Evolutionary conservation across 768 basidiomycete species (phyloP), one percentile per base, ranked within the genome.

Genomic region (Epithele typhae): DNA sequence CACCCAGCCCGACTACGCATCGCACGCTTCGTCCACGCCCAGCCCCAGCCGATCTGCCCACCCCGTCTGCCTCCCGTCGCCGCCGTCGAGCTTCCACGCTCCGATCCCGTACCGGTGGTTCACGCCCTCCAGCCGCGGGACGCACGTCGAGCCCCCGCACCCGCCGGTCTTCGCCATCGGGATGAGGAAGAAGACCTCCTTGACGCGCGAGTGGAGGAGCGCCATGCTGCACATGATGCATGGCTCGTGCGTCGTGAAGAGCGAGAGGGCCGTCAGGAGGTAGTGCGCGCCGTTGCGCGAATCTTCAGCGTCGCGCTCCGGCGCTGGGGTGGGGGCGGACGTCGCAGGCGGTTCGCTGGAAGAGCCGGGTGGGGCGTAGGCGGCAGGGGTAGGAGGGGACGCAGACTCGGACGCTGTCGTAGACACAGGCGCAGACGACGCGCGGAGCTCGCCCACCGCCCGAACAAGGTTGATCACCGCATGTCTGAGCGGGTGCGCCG

Each of bases 171-270:
- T 68, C 0, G 73, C 67, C 81, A 88, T 89, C 1, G 85, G 78
- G 21, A 78, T 60, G 25, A 97, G 61, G 59, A 84, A 82, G 60
- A 90, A 76, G 5, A 98, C 77, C 50, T 92, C 83, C 57, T 87
- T 85, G 46, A 97, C 91, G n/a, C 96, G 80, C 1, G 90, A 93
- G 65, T 99, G 96, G 5, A 96, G 69, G 18, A 98, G 68, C 2
- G 93, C 91, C 96, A 99, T 99, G 57, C 84, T 81, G 64, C 96
- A 99, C 91, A 98, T 92, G 46, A 99, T 77, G 57, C 96, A 99
- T 0, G 96, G 96, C 57, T 99, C 96, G 66, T 99, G 95, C 9
- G 92, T 91, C 43, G 82, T 79, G 70, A 98, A 98, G 21, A 97
- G 72, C 1, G 83, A 81, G 15, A 82, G 76, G 2, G 82, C 81